Percentiles rank a stretch among this genome's conserved stretches.
Conservation (phyloP, 2,329 filamentous ascomycete genomes). For the Penicillium griseofulvum region DNA sequence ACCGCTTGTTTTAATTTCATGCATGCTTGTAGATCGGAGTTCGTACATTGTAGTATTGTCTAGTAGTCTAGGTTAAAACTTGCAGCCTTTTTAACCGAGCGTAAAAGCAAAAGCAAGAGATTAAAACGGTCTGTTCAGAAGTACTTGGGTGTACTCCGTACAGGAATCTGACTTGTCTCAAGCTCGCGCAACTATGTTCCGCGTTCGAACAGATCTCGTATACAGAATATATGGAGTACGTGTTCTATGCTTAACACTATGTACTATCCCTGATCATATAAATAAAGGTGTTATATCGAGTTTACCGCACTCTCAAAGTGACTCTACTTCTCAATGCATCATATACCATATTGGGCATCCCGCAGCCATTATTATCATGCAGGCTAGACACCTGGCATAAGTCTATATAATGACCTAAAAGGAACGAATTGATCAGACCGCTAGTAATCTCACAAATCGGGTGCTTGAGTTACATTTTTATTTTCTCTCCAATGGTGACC, state of each 20-base stretch:
- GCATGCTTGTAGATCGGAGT: neutral
- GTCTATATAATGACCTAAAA: too few relatives aligned
- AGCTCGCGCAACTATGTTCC: neutral
- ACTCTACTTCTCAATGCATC: too few relatives aligned
- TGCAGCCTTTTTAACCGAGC: neutral
- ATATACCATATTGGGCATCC: neutral
- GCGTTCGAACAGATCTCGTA: too few relatives aligned
- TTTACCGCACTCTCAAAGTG: neutral
- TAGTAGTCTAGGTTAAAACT: neutral
- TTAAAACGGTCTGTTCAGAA: too few relatives aligned
- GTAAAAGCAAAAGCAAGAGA: too few relatives aligned
- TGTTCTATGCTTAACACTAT: neutral
- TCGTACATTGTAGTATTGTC: neutral
- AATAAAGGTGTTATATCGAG: neutral
- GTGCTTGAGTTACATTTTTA: neutral
- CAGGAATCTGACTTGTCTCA: neutral
- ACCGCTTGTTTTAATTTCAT: neutral
- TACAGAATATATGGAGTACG: too few relatives aligned
- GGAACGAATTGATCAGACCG: neutral
- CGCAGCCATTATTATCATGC: neutral
- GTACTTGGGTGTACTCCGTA: too few relatives aligned
- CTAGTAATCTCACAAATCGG: too few relatives aligned
- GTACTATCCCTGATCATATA: neutral
- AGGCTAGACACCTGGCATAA: neutral
- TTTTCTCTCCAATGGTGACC: neutral